Base-by-base conservation (phyloP, 163 green algal genomes). In the Picocystis sp. region DNA sequence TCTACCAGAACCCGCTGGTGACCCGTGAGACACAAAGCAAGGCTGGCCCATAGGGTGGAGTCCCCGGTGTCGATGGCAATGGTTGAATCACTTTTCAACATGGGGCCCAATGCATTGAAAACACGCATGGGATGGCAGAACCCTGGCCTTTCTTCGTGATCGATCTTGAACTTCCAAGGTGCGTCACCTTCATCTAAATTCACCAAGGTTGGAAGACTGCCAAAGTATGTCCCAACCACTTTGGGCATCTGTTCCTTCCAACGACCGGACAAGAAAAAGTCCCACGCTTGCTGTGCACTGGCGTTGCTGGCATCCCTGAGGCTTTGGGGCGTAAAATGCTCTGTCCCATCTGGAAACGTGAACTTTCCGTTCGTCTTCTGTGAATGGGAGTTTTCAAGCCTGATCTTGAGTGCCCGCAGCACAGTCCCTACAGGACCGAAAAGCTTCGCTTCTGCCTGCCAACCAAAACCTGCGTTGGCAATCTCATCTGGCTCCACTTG, bases 81-180 rank as follows among this genome's bases (percentile, higher is more conserved):
- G 24, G 47, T 53, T n/a, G 34, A 12, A 3, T 21, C 15, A 10
- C 13, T 5, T 33, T 34, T 34, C n/a, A 53, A 34, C 15, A 33
- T 33, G 47, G 14, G 15, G 3, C 35, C 35, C 24, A 53, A 34
- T 8, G 47, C 47, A 34, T 17, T 17, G 47, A 44, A 53, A 15
- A 53, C 35, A 34, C 35, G 47, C 47, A 25, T 17, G 3, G 47
- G 47, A 34, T 53, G 47, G 47, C 47, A 53, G 47, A 29, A 53
- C 15, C 14, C n/a, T 8, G 15, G 15, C 24, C 14, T 34, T 25
- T 53, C n/a, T 34, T 17, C 24, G 13, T 22, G 15, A 13, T 23
- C 47, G 15, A 25, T 22, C 47, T 53, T 34, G 24, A 17, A 34
- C 47, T 6, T 17, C 35, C n/a, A 34, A 33, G 29, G 29, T 38